Percentiles rank a stretch among this genome's conserved stretches.
Evolutionary conservation across 1,284 basidiomycete species (phyloP).

Genomic region (Schizopora paradoxa): DNA sequence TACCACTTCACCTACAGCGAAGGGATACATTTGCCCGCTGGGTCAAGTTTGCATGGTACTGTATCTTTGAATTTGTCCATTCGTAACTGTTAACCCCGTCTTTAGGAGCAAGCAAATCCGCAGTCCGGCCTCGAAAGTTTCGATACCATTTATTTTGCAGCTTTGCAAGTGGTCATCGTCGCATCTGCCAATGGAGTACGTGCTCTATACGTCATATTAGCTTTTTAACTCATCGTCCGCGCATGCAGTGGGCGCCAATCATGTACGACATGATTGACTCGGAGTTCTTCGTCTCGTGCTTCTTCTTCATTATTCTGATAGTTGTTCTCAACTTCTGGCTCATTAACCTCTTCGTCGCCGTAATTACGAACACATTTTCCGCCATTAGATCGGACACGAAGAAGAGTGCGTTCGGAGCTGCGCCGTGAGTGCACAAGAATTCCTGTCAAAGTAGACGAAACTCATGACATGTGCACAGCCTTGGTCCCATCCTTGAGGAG

Average conservation of each 20-base stretch:
- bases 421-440: constrained; percentile 39
- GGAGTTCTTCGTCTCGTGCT: constrained; percentile 82
- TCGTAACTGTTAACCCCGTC: neutral
- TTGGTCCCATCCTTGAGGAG: constrained; percentile 44
- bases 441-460: neutral
- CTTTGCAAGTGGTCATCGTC: constrained; percentile 83
- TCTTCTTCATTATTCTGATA: constrained; percentile 86
- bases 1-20: constrained; percentile 27
- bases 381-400: constrained; percentile 86
- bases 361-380: constrained; percentile 93
- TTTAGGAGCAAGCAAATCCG: constrained; percentile 67
- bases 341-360: constrained; percentile 92
- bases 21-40: constrained; percentile 82
- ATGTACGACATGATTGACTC: constrained; percentile 94
- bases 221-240: neutral
- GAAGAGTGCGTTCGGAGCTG: constrained; percentile 90
- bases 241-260: constrained; percentile 58
- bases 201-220: constrained; percentile 15
- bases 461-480: constrained; percentile 28
- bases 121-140: constrained; percentile 72
- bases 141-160: constrained; percentile 83
- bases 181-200: constrained; percentile 74
- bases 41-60: constrained; percentile 73
- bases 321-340: constrained; percentile 91
- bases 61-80: constrained; percentile 13